Conservation (phyloP, 2,329 filamentous ascomycete genomes). For the Chrysoporthe deuterocubensis region DNA sequence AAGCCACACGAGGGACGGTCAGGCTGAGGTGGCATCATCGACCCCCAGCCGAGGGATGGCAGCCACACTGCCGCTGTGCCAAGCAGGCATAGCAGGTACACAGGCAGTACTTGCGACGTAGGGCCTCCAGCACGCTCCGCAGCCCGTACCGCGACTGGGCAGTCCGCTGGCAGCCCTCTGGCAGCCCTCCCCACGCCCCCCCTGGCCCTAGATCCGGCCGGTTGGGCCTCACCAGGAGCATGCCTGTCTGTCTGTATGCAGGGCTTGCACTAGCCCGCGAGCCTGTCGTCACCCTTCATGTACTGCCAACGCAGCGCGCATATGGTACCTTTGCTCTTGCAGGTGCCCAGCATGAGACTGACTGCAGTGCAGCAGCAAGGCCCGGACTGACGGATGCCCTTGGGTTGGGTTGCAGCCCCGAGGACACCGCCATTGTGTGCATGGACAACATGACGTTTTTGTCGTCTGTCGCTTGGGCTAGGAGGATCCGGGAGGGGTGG, state of each 20-base stretch:
- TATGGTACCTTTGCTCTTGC: slow-evolving; percentile 22
- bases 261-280: slow-evolving; percentile 11
- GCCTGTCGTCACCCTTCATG: slow-evolving; percentile 37
- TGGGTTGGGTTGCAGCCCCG: slow-evolving; percentile 4
- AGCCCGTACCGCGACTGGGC: no score
- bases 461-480: not conserved
- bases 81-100: not conserved
- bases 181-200: not conserved
- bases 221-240: slow-evolving; percentile 13
- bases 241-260: slow-evolving; percentile 8
- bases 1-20: not conserved
- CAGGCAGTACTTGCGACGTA: no score
- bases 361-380: slow-evolving; percentile 15
- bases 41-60: not conserved
- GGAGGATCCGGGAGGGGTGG: not conserved
- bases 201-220: slow-evolving; percentile 3
- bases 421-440: slow-evolving; percentile 6
- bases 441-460: slow-evolving; percentile 11
- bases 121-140: no score
- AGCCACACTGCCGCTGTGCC: slow-evolving; percentile 6
- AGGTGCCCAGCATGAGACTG: slow-evolving; percentile 27
- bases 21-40: slow-evolving; percentile 1
- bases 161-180: no score
- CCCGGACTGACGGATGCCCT: slow-evolving; percentile 9
- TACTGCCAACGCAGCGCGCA: slow-evolving; percentile 37